Evolutionary conservation across 2,329 filamentous ascomycete species (phyloP).

Genomic region (Huntiella savannae): DNA sequence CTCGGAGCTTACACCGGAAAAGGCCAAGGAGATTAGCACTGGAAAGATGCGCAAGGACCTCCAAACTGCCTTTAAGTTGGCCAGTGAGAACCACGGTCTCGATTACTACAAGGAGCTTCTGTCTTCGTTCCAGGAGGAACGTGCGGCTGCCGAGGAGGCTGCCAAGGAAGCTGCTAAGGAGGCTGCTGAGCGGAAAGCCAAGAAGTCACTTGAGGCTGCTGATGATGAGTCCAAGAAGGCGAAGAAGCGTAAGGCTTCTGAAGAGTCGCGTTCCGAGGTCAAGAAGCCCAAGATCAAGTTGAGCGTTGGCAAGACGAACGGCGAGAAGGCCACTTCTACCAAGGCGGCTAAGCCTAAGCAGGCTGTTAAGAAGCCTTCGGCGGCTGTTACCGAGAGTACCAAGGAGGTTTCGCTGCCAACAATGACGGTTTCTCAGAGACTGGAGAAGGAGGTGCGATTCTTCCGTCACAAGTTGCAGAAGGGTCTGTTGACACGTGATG

Average conservation of each 20-base stretch:
- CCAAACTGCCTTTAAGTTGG: slow-evolving; percentile 60
- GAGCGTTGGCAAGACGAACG: slow-evolving; percentile 41
- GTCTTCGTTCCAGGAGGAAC: slow-evolving; percentile 46
- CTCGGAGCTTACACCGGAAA: slow-evolving; percentile 54
- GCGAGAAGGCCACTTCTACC: slow-evolving; percentile 19
- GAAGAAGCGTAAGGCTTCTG: slow-evolving; percentile 74
- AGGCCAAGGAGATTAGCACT: slow-evolving; percentile 47
- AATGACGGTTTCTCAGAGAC: slow-evolving; percentile 34
- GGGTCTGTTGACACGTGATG: slow-evolving; percentile 70
- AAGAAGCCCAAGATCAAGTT: slow-evolving; percentile 53
- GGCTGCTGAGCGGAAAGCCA: slow-evolving; percentile 20
- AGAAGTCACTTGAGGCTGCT: slow-evolving; percentile 26
- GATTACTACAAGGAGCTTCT: slow-evolving; percentile 71
- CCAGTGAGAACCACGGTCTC: slow-evolving; percentile 57
- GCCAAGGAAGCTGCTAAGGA: slow-evolving; percentile 24
- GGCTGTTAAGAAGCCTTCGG: slow-evolving; percentile 34
- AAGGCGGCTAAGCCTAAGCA: slow-evolving; percentile 35
- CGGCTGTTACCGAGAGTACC: slow-evolving; percentile 28
- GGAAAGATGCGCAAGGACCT: slow-evolving; percentile 69
- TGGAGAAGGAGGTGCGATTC: slow-evolving; percentile 70
- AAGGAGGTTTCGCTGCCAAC: slow-evolving; percentile 21
- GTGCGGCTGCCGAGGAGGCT: slow-evolving; percentile 32
- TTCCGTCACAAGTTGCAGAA: slow-evolving; percentile 89
- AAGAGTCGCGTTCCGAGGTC: slow-evolving; percentile 35
- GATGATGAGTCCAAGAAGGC: slow-evolving; percentile 50